phyloP scores from a whole-genome alignment of 73 alveolate species.

The Tetrahymena borealis region DNA sequence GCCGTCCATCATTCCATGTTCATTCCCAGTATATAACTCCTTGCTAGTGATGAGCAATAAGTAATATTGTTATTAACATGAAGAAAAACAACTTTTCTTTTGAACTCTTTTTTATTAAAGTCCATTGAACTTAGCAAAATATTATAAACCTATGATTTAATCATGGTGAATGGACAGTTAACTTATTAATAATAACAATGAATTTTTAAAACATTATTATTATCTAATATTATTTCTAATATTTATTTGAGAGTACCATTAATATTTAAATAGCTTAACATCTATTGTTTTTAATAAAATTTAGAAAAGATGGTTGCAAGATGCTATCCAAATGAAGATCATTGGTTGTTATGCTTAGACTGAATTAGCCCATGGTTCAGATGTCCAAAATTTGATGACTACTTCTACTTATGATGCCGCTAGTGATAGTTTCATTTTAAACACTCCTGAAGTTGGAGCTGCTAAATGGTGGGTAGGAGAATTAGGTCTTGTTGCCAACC shows the following conservation, averaged over 20 bases:
- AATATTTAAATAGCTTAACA: too few relatives aligned
- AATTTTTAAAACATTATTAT: too few relatives aligned
- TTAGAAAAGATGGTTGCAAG: neutral
- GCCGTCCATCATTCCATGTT: neutral
- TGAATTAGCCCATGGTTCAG: constrained; percentile 87
- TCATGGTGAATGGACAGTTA: too few relatives aligned
- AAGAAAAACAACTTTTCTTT: too few relatives aligned
- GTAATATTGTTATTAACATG: neutral
- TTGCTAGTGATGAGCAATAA: neutral
- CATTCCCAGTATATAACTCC: neutral
- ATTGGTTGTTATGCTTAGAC: constrained; percentile 73
- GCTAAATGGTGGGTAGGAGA: constrained; percentile 87
- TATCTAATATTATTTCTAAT: too few relatives aligned
- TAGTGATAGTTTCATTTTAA: constrained; percentile 59
- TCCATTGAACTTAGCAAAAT: too few relatives aligned
- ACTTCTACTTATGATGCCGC: constrained; percentile 61
- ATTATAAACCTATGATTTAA: too few relatives aligned
- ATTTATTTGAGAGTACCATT: too few relatives aligned
- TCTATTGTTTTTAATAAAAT: too few relatives aligned
- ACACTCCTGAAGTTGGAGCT: constrained; percentile 63
- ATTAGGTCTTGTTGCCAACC: constrained; percentile 61
- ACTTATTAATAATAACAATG: too few relatives aligned
- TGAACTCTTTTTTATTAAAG: too few relatives aligned
- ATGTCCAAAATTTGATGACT: constrained; percentile 64
- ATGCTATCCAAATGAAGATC: constrained; percentile 39